Evolutionary conservation across 495 filamentous ascomycete genomes (phyloP).

Genomic region (Penicillium dipodomyicola): DNA sequence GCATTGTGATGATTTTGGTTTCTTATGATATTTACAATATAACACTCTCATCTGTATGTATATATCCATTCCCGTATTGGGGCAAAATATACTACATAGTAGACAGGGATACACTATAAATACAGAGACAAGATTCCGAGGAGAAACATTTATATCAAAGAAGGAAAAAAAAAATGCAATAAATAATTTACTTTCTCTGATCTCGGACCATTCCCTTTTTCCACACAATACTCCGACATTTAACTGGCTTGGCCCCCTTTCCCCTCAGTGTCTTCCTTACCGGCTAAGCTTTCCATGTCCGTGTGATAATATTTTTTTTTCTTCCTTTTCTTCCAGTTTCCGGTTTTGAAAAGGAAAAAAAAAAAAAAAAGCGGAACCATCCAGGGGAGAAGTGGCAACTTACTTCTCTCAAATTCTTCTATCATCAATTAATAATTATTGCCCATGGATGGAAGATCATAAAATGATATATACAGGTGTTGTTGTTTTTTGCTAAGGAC

Average conservation of each 20-base stretch:
- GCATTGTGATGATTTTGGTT: no score
- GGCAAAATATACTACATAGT: background rate
- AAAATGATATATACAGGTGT: constrained; percentile 9
- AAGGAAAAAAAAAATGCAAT: constrained; percentile 3
- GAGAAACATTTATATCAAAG: background rate
- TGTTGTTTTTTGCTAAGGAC: constrained; percentile 21
- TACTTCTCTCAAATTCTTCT: background rate
- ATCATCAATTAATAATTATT: background rate
- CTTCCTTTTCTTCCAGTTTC: constrained; percentile 10
- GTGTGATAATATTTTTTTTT: constrained; percentile 16
- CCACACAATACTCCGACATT: constrained; percentile 24
- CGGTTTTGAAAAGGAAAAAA: background rate
- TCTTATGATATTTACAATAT: no score
- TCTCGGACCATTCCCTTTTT: constrained; percentile 29
- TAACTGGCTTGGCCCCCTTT: constrained; percentile 27
- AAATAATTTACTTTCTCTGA: background rate
- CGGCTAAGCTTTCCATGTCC: constrained; percentile 24
- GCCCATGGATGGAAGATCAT: background rate
- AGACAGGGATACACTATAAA: background rate
- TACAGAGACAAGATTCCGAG: background rate
- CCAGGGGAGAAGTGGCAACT: constrained; percentile 12
- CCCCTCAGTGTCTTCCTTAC: constrained; percentile 17
- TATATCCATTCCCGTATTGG: no score
- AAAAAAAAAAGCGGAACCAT: constrained; percentile 21
- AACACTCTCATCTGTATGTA: no score